These are phyloP conservation scores for Monosporascus sp. DNA, from an alignment of 2,329 filamentous ascomycete genomes.

Conservation along the genomic window DNA sequence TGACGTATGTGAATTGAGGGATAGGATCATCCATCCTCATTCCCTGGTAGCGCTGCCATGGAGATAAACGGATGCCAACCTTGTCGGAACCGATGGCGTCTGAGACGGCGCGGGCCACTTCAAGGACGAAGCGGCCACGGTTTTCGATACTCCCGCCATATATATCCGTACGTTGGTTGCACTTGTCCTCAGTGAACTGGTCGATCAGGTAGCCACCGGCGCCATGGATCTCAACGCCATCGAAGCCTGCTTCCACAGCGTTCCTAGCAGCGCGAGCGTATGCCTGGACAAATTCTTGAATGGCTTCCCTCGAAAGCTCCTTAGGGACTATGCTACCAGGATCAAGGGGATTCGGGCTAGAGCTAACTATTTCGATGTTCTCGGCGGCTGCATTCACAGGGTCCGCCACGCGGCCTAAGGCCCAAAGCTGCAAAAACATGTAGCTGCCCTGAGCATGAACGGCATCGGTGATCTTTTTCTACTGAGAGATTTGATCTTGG, in stretches of 20 bases:
- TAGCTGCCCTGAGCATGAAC: slow-evolving; percentile 54
- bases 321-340: slow-evolving; percentile 32
- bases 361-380: slow-evolving; percentile 20
- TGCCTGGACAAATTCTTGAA: slow-evolving; percentile 53
- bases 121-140: slow-evolving; percentile 16
- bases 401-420: slow-evolving; percentile 50
- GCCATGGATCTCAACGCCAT: slow-evolving; percentile 60
- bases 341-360: slow-evolving; percentile 31
- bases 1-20: slow-evolving; percentile 52
- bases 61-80: slow-evolving; percentile 18
- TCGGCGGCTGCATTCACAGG: slow-evolving; percentile 19
- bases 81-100: slow-evolving; percentile 18
- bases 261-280: slow-evolving; percentile 50
- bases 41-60: slow-evolving; percentile 21
- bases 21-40: slow-evolving; percentile 53
- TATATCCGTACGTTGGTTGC: slow-evolving; percentile 21
- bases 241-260: slow-evolving; percentile 60
- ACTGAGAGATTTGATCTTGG: slow-evolving; percentile 45
- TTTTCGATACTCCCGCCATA: slow-evolving; percentile 24
- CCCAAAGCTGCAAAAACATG: slow-evolving; percentile 61
- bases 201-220: slow-evolving; percentile 55
- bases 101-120: slow-evolving; percentile 18
- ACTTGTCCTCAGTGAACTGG: slow-evolving; percentile 43
- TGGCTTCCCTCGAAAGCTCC: slow-evolving; percentile 53
- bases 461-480: slow-evolving; percentile 51